A percentile compares a stretch with the other conserved stretches of the same genome.
phyloP scores from a whole-genome alignment of 148 eudicot genomes.

The Rhododendron kiyosumense region DNA sequence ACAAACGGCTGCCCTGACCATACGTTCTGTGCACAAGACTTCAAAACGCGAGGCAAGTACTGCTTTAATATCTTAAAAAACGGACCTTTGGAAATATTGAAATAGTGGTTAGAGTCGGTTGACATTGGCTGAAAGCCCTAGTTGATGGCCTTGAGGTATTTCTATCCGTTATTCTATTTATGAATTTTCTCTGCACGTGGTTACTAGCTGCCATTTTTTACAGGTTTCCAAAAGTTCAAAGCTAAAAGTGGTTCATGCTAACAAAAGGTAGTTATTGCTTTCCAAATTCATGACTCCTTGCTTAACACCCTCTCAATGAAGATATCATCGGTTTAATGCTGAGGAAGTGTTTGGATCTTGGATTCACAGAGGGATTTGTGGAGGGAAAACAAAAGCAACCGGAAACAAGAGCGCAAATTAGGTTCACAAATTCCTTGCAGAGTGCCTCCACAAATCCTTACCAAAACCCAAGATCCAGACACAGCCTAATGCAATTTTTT shows the following conservation, averaged over 20 bases:
- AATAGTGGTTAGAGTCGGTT: background rate
- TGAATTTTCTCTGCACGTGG: background rate
- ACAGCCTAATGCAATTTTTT: background rate
- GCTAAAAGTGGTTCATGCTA: conserved; percentile 16
- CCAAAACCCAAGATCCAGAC: background rate
- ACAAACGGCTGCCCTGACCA: conserved; percentile 8
- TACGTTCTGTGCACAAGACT: conserved; percentile 15
- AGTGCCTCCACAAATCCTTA: background rate
- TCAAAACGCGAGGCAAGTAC: conserved; percentile 33
- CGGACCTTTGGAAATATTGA: background rate
- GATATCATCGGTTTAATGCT: background rate
- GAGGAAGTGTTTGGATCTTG: background rate
- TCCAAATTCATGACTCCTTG: background rate
- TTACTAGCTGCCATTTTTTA: background rate
- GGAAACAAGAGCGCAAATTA: background rate
- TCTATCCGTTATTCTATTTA: background rate
- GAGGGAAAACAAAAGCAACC: background rate
- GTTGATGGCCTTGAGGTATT: background rate
- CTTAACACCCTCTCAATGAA: background rate
- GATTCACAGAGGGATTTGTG: background rate
- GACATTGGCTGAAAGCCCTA: background rate
- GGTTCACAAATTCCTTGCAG: background rate
- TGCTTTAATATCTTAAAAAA: background rate
- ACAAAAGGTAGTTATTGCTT: conserved; percentile 33
- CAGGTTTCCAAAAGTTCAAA: conserved; percentile 30